These are phyloP conservation scores for Fusarium ambrosium DNA, from an alignment of 2,329 filamentous ascomycete genomes.

Conservation along the genomic window DNA sequence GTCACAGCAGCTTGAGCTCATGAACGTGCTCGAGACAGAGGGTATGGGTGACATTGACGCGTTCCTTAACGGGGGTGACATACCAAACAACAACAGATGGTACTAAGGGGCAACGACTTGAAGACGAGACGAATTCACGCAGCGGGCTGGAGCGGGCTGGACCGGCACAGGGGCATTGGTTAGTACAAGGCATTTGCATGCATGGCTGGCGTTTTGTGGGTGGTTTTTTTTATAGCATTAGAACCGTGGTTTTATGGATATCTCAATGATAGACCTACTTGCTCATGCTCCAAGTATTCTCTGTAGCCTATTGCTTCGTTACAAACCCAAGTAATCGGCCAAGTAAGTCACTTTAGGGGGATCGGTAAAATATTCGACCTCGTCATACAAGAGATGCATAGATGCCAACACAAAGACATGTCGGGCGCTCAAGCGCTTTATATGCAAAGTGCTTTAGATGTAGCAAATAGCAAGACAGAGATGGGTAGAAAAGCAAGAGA, in stretches of 20 bases:
- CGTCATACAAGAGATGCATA: background rate
- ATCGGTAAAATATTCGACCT: background rate
- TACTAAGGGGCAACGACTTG: slow-evolving; percentile 41
- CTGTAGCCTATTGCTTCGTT: slow-evolving; percentile 9
- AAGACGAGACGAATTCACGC: slow-evolving; percentile 17
- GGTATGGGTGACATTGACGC: slow-evolving; percentile 73
- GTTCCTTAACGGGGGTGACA: slow-evolving; percentile 62
- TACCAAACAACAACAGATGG: slow-evolving; percentile 51
- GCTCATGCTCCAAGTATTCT: slow-evolving; percentile 12
- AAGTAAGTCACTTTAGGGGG: background rate
- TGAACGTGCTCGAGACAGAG: slow-evolving; percentile 82
- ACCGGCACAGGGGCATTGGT: slow-evolving; percentile 4
- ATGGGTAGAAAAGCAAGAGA: background rate
- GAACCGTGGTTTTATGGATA: slow-evolving; percentile 21
- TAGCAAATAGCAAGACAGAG: background rate
- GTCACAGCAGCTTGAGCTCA: slow-evolving; percentile 85
- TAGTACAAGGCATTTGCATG: background rate
- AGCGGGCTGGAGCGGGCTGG: slow-evolving; percentile 9
- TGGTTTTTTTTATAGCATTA: slow-evolving; percentile 26
- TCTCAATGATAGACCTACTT: slow-evolving; percentile 22
- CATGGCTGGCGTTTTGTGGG: slow-evolving; percentile 28
- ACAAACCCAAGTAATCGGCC: background rate
- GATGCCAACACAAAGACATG: background rate
- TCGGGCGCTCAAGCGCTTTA: background rate
- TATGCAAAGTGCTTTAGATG: slow-evolving; percentile 1